phyloP scores from a whole-genome alignment of 345 rosid genomes.

The Garcia nutans region DNA sequence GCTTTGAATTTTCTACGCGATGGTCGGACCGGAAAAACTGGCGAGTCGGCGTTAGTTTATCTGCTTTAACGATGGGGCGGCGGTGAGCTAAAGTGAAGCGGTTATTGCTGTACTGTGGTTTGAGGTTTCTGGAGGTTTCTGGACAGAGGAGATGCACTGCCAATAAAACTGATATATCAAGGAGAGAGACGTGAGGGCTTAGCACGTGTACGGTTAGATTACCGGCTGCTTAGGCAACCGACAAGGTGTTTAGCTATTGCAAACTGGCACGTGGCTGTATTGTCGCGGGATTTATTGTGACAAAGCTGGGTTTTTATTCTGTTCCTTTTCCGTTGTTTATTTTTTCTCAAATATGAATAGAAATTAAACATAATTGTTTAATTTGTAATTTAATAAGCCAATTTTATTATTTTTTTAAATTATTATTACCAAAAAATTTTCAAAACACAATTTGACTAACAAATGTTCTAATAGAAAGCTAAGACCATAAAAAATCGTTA shows the following conservation, averaged over 20 bases:
- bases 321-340: background rate
- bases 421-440: background rate
- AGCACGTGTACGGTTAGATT: constrained; percentile 23
- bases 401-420: too few relatives aligned
- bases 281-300: background rate
- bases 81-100: constrained; percentile 1
- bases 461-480: too few relatives aligned
- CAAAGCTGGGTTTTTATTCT: background rate
- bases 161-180: background rate
- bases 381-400: too few relatives aligned
- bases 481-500: too few relatives aligned
- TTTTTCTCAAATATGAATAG: background rate
- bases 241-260: background rate
- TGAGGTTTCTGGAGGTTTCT: background rate
- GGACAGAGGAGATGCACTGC: background rate
- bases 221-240: constrained; percentile 11
- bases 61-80: background rate
- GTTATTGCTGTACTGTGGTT: background rate
- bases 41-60: background rate
- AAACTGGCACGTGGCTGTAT: constrained; percentile 16
- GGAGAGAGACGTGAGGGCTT: too few relatives aligned
- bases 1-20: constrained; percentile 18
- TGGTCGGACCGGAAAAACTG: constrained; percentile 23
- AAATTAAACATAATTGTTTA: background rate
- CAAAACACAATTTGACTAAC: background rate